Evolutionary conservation across 2,329 filamentous ascomycete genomes (phyloP).

Genomic region (Fusarium foetens): DNA sequence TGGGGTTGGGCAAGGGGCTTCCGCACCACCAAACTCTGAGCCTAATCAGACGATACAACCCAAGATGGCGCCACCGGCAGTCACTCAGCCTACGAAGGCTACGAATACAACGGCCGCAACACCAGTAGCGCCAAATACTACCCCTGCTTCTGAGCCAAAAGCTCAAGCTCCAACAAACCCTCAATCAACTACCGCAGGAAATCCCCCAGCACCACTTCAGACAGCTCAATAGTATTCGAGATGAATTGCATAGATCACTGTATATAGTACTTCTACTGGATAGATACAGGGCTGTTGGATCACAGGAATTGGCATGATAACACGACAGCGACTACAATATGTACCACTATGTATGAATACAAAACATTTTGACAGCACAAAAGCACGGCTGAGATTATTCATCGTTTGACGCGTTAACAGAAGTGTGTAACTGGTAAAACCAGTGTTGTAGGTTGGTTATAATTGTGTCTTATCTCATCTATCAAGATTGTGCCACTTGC

Average conservation of each 20-base stretch:
- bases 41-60: slow-evolving; percentile 11
- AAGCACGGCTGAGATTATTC: neutral
- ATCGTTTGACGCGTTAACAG: neutral
- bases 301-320: neutral
- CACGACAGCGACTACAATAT: neutral
- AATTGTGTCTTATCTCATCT: slow-evolving; percentile 29
- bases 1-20: slow-evolving; percentile 3
- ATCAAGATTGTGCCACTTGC: slow-evolving; percentile 11
- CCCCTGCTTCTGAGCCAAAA: neutral
- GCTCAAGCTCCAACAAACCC: neutral
- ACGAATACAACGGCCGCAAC: slow-evolving; percentile 7
- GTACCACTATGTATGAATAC: slow-evolving; percentile 1
- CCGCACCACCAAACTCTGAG: slow-evolving; percentile 5
- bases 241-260: neutral
- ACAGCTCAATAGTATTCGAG: neutral
- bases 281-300: neutral
- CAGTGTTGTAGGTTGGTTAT: neutral
- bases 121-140: neutral
- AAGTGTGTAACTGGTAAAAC: neutral
- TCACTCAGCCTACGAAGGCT: slow-evolving; percentile 1
- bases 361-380: neutral
- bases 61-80: slow-evolving; percentile 1
- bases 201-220: neutral
- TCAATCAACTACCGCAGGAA: neutral
- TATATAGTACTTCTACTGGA: neutral